Evolutionary conservation across 1,139 yeast genomes (phyloP).

Genomic region (Scheffersomyces lignicola): DNA sequence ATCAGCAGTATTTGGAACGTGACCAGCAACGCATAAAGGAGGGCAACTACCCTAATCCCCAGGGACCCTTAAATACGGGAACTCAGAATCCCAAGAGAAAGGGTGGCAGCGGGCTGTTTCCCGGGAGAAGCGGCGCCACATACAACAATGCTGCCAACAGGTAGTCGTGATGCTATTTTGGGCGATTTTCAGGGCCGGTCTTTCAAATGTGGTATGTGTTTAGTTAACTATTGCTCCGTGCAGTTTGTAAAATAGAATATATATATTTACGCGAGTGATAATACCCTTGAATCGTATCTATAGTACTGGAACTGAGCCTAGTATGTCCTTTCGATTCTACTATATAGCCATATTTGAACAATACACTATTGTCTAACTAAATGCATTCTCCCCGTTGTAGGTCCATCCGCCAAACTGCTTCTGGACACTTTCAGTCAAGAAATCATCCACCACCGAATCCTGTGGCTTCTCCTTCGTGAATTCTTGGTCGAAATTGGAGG

Average conservation of each 20-base stretch:
- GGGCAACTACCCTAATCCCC: conserved; percentile 36
- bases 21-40: conserved; percentile 33
- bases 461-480: conserved; percentile 92
- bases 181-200: neutral
- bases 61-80: conserved; percentile 39
- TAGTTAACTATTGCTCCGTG: too few species aligned
- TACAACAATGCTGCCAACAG: conserved; percentile 41
- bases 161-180: conserved; percentile 11
- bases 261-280: too few species aligned
- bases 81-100: conserved; percentile 19
- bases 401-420: conserved; percentile 99
- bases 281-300: too few species aligned
- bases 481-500: conserved; percentile 90
- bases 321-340: too few species aligned
- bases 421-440: conserved; percentile 85
- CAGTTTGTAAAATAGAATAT: too few species aligned
- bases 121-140: conserved; percentile 41
- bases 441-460: conserved; percentile 94
- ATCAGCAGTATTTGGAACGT: conserved; percentile 32
- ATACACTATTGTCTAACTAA: conserved; percentile 12
- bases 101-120: conserved; percentile 34
- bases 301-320: too few species aligned
- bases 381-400: conserved; percentile 64
- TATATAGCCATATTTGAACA: too few species aligned
- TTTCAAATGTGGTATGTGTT: too few species aligned